Conservation (phyloP, 164 flowering plant species). For the Amborella trichopoda region DNA sequence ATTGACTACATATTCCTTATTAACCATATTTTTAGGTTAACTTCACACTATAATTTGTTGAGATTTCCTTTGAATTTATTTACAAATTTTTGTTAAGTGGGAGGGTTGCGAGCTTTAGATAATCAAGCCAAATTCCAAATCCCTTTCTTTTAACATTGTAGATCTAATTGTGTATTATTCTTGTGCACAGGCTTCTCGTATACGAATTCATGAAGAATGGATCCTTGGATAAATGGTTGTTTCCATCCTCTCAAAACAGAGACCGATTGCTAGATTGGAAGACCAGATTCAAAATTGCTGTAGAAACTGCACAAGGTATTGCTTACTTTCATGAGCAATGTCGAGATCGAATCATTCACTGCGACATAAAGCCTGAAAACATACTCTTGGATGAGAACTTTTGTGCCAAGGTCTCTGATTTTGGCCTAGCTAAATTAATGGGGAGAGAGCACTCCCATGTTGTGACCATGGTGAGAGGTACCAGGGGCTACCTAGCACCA, state of each 20-base stretch:
- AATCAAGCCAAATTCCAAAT: background rate
- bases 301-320: conserved; percentile 81
- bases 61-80: background rate
- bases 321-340: conserved; percentile 97
- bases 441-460: conserved; percentile 88
- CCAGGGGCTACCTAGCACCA: conserved; percentile 89
- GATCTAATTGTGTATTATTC: no score
- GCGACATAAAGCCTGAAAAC: conserved; percentile 95
- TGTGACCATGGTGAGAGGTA: conserved; percentile 87
- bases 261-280: conserved; percentile 60
- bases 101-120: background rate
- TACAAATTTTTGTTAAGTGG: background rate
- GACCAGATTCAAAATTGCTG: conserved; percentile 64
- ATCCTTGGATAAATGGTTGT: conserved; percentile 91
- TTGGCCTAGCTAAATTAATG: conserved; percentile 92
- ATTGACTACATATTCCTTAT: background rate
- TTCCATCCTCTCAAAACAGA: conserved; percentile 29
- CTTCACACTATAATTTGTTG: no score
- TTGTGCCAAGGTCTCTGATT: conserved; percentile 86
- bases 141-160: background rate
- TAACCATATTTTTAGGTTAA: no score
- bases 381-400: conserved; percentile 81
- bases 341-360: conserved; percentile 72
- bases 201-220: conserved; percentile 91
- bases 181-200: conserved; percentile 56